phyloP scores from a whole-genome alignment of 129 eudicot species.

The Rutidosis leptorrhynchoides region DNA sequence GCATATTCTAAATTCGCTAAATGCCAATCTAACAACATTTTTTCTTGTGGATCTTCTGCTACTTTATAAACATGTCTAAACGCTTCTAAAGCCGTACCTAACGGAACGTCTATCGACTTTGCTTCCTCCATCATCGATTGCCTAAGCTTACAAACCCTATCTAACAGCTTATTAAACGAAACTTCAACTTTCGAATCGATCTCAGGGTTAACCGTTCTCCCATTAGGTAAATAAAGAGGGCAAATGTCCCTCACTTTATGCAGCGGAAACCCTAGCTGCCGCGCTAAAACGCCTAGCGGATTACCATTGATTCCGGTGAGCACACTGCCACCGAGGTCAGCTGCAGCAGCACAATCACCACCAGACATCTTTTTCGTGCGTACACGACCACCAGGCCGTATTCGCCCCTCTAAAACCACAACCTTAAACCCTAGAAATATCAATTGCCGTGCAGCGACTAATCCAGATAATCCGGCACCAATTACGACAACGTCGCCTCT shows the following conservation, averaged over 20 bases:
- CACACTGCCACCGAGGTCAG: constrained; percentile 94
- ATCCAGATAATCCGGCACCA: constrained; percentile 86
- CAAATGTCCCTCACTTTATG: constrained; percentile 96
- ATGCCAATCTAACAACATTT: constrained; percentile 98
- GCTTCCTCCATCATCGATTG: constrained; percentile 95
- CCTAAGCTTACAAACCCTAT: constrained; percentile 96
- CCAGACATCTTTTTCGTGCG: constrained; percentile 64
- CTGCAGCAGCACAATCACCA: constrained; percentile 60
- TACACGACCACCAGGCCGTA: constrained; percentile 84
- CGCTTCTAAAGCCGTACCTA: constrained; percentile 86
- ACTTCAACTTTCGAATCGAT: constrained; percentile 78
- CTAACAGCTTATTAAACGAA: constrained; percentile 77
- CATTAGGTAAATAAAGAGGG: constrained; percentile 86
- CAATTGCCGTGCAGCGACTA: constrained; percentile 82
- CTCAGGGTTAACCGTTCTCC: constrained; percentile 73
- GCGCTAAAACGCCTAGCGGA: constrained; percentile 86
- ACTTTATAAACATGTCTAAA: constrained; percentile 71
- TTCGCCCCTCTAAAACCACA: constrained; percentile 70
- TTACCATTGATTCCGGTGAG: constrained; percentile 95
- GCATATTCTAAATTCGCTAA: constrained; percentile 94
- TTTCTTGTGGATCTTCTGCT: constrained; percentile 77
- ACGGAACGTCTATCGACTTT: constrained; percentile 67
- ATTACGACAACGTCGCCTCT: constrained; percentile 57
- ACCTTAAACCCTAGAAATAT: constrained; percentile 84
- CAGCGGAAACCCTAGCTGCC: constrained; percentile 80